Conservation (phyloP, 1,139 yeast species). For the Candida sojae region DNA sequence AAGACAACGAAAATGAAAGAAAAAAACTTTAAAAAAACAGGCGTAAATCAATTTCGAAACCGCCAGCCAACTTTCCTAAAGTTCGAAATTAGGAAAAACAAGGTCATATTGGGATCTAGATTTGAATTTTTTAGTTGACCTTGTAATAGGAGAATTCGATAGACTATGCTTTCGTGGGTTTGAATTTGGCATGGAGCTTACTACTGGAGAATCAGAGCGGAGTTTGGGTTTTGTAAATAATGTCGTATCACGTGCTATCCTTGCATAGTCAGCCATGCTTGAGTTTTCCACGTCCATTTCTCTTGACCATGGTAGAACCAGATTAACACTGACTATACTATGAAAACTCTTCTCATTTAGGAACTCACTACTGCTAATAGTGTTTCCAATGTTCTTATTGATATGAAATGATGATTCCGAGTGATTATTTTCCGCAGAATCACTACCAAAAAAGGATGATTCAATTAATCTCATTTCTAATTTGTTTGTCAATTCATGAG, state of each 20-base stretch:
- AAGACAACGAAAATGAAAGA: neutral
- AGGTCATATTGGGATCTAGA: constrained; percentile 15
- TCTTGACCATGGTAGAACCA: constrained; percentile 5
- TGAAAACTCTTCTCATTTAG: constrained; percentile 3
- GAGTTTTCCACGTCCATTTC: neutral
- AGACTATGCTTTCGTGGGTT: neutral
- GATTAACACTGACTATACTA: constrained; percentile 2
- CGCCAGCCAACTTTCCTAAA: constrained; percentile 3
- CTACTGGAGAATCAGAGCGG: neutral
- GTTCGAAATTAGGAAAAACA: constrained; percentile 15
- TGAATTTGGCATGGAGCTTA: neutral
- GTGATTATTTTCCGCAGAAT: neutral
- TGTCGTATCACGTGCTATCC: neutral
- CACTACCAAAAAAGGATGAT: constrained; percentile 6
- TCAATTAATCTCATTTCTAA: constrained; percentile 12
- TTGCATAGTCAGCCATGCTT: neutral
- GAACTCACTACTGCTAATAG: neutral
- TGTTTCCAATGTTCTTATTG: neutral
- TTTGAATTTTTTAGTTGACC: constrained; percentile 12
- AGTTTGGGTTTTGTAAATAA: neutral
- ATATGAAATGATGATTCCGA: neutral
- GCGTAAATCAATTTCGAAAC: neutral
- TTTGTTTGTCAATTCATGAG: constrained; percentile 15
- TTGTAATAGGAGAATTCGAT: neutral
- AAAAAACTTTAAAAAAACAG: neutral